phyloP scores from a whole-genome alignment of 2,329 filamentous ascomycete species.

The Trichophyton schoenleinii region DNA sequence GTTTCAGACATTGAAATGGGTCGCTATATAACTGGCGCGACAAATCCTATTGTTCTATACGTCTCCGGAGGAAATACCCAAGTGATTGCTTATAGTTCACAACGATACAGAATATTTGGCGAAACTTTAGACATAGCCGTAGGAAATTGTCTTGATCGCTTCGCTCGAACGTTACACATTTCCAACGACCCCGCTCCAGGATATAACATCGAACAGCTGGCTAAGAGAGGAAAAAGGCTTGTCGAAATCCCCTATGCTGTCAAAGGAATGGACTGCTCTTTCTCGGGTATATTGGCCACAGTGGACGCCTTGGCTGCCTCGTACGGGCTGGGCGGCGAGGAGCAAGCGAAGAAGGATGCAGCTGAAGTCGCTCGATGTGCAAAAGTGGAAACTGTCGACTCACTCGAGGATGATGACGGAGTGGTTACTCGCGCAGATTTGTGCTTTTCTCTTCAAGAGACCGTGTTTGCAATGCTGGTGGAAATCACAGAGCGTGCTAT shows the following conservation, averaged over 20 bases:
- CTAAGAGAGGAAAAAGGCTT: conserved; percentile 57
- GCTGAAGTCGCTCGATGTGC: conserved; percentile 2
- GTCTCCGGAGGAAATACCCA: conserved; percentile 94
- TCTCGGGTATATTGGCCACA: conserved; percentile 77
- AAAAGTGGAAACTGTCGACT: conserved; percentile 14
- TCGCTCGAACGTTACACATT: conserved; percentile 80
- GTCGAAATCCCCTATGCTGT: conserved; percentile 89
- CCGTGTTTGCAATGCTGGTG: conserved; percentile 90
- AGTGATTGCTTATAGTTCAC: conserved; percentile 90
- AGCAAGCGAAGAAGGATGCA: conserved; percentile 41
- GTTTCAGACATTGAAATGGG: conserved; percentile 84
- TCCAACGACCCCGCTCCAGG: conserved; percentile 93
- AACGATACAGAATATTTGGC: conserved; percentile 93
- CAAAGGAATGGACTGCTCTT: conserved; percentile 97
- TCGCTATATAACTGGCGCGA: conserved; percentile 74
- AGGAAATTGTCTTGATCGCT: conserved; percentile 91
- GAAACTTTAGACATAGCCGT: conserved; percentile 96
- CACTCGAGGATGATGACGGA: neutral
- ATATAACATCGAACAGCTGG: conserved; percentile 95
- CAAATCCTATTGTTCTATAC: conserved; percentile 89
- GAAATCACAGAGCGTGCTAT: conserved; percentile 98
- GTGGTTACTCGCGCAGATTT: conserved; percentile 64
- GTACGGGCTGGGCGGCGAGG: conserved; percentile 26
- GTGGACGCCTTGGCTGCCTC: conserved; percentile 63
- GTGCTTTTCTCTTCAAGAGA: conserved; percentile 92